These are phyloP conservation scores for Flaveria sonorensis DNA, from an alignment of 129 eudicot species.

Conservation along the genomic window DNA sequence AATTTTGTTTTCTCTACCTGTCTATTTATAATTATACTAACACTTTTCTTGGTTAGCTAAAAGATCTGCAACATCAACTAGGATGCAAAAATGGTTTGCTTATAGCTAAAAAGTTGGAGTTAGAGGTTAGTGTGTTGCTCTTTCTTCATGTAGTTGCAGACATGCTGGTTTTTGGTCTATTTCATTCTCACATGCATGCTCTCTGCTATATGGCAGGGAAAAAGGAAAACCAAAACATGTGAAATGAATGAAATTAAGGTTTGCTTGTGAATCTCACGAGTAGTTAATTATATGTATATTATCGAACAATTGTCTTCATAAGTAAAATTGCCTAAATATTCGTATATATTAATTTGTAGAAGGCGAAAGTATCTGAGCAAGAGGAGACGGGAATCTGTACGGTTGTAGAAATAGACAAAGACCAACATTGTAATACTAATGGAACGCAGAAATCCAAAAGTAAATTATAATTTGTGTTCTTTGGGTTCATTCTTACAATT, in stretches of 20 bases:
- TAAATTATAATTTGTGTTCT: slow-evolving; percentile 32
- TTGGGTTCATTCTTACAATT: slow-evolving; percentile 5
- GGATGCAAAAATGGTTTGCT: slow-evolving; percentile 67
- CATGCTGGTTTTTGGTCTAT: neutral
- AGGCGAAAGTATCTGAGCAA: slow-evolving; percentile 39
- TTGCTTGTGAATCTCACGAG: slow-evolving; percentile 12
- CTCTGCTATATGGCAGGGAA: slow-evolving; percentile 47
- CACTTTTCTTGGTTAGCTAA: slow-evolving; percentile 40
- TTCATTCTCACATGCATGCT: neutral
- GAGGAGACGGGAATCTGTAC: slow-evolving; percentile 33
- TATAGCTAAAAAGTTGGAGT: slow-evolving; percentile 42
- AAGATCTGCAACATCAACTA: slow-evolving; percentile 57
- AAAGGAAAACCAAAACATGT: slow-evolving; percentile 30
- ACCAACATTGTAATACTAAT: slow-evolving; percentile 20
- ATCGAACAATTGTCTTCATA: neutral
- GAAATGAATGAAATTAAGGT: slow-evolving; percentile 43
- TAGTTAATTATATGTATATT: slow-evolving; percentile 6
- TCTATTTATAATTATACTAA: neutral
- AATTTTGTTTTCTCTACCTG: neutral
- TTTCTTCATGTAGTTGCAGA: slow-evolving; percentile 5
- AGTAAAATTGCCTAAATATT: neutral
- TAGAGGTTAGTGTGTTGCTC: slow-evolving; percentile 46
- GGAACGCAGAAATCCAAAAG: slow-evolving; percentile 50
- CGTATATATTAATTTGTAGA: slow-evolving; percentile 2
- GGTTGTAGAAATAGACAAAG: slow-evolving; percentile 29